Evolutionary conservation across 164 flowering plant genomes (phyloP).

Genomic region (Tinospora cordifolia): DNA sequence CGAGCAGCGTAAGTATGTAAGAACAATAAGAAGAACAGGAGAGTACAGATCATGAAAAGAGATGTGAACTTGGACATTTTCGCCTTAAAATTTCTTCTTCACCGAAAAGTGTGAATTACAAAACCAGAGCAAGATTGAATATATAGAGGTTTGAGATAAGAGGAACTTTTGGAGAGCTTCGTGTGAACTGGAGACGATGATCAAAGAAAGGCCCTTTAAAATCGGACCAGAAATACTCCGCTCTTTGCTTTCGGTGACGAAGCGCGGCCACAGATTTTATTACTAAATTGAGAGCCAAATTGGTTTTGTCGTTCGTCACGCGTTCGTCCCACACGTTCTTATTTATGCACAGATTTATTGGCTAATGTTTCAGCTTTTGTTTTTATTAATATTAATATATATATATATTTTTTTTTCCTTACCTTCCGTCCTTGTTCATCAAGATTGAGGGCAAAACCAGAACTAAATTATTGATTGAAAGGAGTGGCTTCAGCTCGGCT

Average conservation of each 20-base stretch:
- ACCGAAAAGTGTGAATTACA: not conserved
- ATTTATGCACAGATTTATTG: not conserved
- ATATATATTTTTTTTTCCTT: too few species aligned
- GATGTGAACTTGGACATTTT: slow-evolving; percentile 16
- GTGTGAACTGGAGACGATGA: not conserved
- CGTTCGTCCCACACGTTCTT: not conserved
- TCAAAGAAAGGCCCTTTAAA: not conserved
- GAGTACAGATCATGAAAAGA: slow-evolving; percentile 17
- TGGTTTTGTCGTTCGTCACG: not conserved
- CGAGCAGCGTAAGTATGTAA: slow-evolving; percentile 20
- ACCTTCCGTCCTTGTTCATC: too few species aligned
- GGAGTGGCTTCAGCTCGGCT: too few species aligned
- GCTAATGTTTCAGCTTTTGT: too few species aligned
- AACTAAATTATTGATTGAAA: not conserved
- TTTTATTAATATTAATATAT: too few species aligned
- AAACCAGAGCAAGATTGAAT: slow-evolving; percentile 2
- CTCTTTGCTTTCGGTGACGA: not conserved
- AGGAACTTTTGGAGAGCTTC: not conserved
- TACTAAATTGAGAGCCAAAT: not conserved
- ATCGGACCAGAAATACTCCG: not conserved
- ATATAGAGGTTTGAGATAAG: slow-evolving; percentile 6
- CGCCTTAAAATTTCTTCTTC: not conserved
- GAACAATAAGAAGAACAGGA: slow-evolving; percentile 18
- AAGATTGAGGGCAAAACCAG: not conserved
- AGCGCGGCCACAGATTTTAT: not conserved